Evolutionary conservation across 306 rosid species (phyloP).

Genomic region (Neltuma alba): DNA sequence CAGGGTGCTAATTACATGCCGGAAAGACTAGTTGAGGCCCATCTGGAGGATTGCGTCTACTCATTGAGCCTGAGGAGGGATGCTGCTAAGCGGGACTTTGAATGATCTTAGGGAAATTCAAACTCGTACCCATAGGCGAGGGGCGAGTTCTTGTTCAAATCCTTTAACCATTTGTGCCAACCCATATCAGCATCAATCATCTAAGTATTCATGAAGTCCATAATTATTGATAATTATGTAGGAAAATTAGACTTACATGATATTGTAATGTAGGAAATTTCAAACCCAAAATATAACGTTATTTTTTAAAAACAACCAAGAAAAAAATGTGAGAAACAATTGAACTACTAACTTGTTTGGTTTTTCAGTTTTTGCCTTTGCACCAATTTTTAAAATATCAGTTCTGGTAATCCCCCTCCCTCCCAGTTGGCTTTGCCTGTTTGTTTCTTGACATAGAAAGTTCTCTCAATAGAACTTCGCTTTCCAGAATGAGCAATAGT

Average conservation of each 20-base stretch:
- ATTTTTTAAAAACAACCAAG: neutral
- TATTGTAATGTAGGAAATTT: neutral
- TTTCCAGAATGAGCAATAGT: slow-evolving; percentile 17
- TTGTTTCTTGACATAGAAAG: neutral
- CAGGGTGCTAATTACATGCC: neutral
- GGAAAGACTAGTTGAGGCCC: neutral
- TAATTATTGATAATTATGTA: neutral
- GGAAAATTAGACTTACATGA: neutral
- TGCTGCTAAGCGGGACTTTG: neutral
- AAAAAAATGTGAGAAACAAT: neutral
- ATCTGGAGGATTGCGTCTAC: neutral
- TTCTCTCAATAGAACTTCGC: neutral
- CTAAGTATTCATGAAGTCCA: neutral
- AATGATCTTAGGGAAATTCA: neutral
- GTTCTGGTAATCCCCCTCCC: neutral
- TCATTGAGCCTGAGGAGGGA: neutral
- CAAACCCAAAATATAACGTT: neutral
- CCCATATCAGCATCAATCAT: neutral
- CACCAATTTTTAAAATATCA: neutral
- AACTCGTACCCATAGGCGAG: neutral
- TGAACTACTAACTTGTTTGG: neutral
- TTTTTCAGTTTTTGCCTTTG: neutral
- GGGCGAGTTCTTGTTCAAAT: neutral
- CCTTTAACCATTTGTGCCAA: neutral
- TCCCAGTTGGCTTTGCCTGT: neutral